Percentiles rank a stretch among this genome's conserved stretches.
phyloP scores from a whole-genome alignment of 768 basidiomycete species.

The Hericium rajendrae region DNA sequence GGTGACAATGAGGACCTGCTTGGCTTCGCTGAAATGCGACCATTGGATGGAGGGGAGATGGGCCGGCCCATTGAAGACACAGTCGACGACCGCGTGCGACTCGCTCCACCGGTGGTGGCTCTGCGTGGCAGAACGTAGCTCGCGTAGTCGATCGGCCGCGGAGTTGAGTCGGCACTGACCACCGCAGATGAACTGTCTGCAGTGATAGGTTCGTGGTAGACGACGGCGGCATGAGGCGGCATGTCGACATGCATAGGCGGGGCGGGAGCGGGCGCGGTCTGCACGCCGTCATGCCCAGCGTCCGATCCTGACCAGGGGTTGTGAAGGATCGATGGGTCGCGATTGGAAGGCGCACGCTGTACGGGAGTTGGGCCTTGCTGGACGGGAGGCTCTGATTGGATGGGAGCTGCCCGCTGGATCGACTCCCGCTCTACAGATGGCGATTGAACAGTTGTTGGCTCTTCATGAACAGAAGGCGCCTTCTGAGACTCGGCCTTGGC shows the following conservation, averaged over 20 bases:
- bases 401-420: background rate
- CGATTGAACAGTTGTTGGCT: background rate
- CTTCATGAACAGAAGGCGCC: background rate
- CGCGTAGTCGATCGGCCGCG: constrained; percentile 3
- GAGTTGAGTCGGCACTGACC: background rate
- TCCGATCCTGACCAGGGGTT: background rate
- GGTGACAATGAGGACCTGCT: constrained; percentile 10
- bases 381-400: background rate
- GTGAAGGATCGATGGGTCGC: background rate
- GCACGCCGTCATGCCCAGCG: background rate
- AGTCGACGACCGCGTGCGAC: constrained; percentile 11
- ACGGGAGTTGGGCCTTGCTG: background rate
- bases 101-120: constrained; percentile 2
- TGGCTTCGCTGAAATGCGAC: constrained; percentile 6
- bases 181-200: background rate
- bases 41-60: constrained; percentile 8
- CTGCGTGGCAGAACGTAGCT: background rate
- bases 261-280: background rate
- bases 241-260: background rate
- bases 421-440: background rate
- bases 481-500: background rate
- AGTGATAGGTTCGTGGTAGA: background rate
- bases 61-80: constrained; percentile 6
- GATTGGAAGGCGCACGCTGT: background rate
- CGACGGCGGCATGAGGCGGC: background rate